Conservation (phyloP, 2,329 filamentous ascomycete species). For the Magnaporthiopsis incrustans region DNA sequence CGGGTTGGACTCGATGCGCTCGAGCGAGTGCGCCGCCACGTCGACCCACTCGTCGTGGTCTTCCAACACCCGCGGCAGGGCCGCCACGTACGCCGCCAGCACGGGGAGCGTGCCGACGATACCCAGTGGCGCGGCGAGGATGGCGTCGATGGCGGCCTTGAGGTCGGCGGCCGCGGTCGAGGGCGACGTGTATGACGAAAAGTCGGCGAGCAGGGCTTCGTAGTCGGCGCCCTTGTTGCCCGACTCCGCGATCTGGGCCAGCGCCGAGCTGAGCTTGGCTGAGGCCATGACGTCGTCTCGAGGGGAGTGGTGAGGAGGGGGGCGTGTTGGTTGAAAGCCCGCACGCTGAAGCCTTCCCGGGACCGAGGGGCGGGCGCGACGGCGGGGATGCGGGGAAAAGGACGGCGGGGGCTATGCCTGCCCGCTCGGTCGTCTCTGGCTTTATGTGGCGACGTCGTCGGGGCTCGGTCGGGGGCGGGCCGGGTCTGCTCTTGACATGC, state of each 20-base stretch:
- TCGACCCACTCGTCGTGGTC: slow-evolving; percentile 63
- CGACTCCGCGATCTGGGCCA: slow-evolving; percentile 12
- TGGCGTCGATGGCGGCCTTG: slow-evolving; percentile 15
- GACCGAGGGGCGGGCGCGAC: no score
- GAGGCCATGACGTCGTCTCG: slow-evolving; percentile 14
- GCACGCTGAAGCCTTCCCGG: not conserved
- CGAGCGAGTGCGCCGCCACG: slow-evolving; percentile 67
- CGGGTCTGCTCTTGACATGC: not conserved
- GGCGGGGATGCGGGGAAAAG: not conserved
- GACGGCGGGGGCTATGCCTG: not conserved
- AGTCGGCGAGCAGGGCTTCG: slow-evolving; percentile 16
- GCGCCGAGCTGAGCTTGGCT: slow-evolving; percentile 14
- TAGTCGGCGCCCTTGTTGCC: slow-evolving; percentile 13
- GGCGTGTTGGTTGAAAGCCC: not conserved
- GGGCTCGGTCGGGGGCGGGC: not conserved
- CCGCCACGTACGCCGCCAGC: slow-evolving; percentile 22
- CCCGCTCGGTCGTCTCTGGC: not conserved
- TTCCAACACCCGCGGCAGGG: slow-evolving; percentile 48
- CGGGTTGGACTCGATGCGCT: slow-evolving; percentile 49
- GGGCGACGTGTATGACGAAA: slow-evolving; percentile 16
- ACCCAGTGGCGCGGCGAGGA: slow-evolving; percentile 17
- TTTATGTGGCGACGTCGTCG: not conserved
- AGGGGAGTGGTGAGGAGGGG: no score
- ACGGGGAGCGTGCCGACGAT: slow-evolving; percentile 21
- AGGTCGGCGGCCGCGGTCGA: slow-evolving; percentile 15